Conservation (phyloP, 2,329 filamentous ascomycete species). For the Aureobasidium sp. region DNA sequence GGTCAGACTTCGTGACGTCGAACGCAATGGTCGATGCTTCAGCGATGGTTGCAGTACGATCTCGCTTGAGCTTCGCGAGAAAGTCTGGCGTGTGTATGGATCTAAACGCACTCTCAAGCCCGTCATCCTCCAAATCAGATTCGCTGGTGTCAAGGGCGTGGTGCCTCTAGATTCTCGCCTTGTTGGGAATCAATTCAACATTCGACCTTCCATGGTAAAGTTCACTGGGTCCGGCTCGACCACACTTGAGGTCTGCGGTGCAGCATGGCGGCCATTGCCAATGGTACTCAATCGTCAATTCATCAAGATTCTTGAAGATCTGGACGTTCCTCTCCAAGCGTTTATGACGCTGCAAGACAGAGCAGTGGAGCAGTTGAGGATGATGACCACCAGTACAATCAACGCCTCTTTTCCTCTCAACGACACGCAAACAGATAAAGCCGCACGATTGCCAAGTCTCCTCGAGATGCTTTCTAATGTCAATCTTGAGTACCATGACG, state of each 20-base stretch:
- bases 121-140: conserved; percentile 79
- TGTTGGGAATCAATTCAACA: conserved; percentile 60
- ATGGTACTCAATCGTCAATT: conserved; percentile 81
- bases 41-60: conserved; percentile 85
- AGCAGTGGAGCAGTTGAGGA: conserved; percentile 67
- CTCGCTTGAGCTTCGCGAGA: conserved; percentile 63
- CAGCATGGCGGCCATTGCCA: conserved; percentile 70
- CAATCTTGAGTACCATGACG: conserved; percentile 70
- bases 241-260: conserved; percentile 74
- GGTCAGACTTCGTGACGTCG: conserved; percentile 42
- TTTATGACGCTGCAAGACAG: conserved; percentile 71
- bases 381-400: conserved; percentile 61
- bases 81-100: conserved; percentile 66
- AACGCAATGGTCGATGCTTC: conserved; percentile 67
- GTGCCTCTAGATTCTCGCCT: conserved; percentile 73
- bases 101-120: conserved; percentile 53
- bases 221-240: conserved; percentile 67
- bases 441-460: conserved; percentile 67
- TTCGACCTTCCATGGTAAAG: conserved; percentile 84
- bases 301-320: conserved; percentile 89
- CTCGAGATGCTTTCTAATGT: conserved; percentile 66
- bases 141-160: conserved; percentile 81
- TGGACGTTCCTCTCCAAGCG: conserved; percentile 63
- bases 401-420: conserved; percentile 75
- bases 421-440: conserved; percentile 65